These are phyloP conservation scores for Stipa capillata DNA, from an alignment of 176 grass and related monocot species.

Conservation along the genomic window DNA sequence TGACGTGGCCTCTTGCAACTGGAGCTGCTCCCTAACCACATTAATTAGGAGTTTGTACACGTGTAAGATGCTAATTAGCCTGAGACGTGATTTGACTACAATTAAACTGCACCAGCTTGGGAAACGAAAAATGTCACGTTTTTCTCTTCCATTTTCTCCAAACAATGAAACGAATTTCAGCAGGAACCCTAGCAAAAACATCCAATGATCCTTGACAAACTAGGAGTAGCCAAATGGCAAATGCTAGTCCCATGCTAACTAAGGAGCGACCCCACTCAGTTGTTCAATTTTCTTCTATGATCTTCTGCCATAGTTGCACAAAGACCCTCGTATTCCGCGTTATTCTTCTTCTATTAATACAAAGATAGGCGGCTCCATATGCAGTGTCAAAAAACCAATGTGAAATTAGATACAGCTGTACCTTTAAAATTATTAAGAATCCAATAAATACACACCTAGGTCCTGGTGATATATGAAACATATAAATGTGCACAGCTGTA, in stretches of 20 bases:
- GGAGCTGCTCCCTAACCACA: too few relatives aligned
- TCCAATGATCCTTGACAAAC: neutral
- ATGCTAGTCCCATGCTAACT: neutral
- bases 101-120: neutral
- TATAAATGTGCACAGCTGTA: too few relatives aligned
- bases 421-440: neutral
- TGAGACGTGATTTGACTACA: too few relatives aligned
- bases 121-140: neutral
- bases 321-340: fast-evolving
- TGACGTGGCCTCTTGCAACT: too few relatives aligned
- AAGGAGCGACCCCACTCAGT: neutral
- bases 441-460: neutral
- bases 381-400: too few relatives aligned
- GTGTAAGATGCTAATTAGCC: too few relatives aligned
- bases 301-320: neutral
- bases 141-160: neutral
- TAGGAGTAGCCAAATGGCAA: neutral
- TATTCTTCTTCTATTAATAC: neutral
- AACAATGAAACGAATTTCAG: neutral
- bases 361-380: neutral
- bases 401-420: neutral
- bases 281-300: neutral
- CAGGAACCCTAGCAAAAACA: neutral
- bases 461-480: neutral
- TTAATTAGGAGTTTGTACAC: too few relatives aligned